A percentile compares a stretch with the other conserved stretches of the same genome.
Evolutionary conservation across 345 rosid species (phyloP).

Genomic region (Melaleuca alternifolia): DNA sequence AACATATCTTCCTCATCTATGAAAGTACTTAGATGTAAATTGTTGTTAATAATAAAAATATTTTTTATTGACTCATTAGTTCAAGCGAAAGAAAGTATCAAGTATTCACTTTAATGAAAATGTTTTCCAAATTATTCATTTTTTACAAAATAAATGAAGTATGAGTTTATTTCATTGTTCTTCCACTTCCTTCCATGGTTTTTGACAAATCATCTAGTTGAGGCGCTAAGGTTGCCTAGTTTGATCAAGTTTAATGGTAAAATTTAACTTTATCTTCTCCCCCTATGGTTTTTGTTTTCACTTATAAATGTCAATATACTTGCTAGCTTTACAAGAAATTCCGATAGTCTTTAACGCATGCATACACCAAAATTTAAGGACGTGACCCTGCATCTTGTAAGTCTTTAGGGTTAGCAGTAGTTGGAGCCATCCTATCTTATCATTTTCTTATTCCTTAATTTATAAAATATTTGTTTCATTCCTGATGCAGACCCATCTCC

Average conservation of each 20-base stretch:
- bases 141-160: no score
- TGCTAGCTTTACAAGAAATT: background rate
- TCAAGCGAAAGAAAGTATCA: no score
- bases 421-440: background rate
- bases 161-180: background rate
- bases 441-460: no score
- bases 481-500: no score
- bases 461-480: no score
- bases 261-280: background rate
- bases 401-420: background rate
- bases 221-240: background rate
- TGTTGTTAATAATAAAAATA: no score
- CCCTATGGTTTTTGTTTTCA: background rate
- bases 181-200: background rate
- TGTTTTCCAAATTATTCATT: no score
- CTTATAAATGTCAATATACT: background rate
- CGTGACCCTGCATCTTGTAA: background rate
- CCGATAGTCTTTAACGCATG: background rate
- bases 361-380: background rate
- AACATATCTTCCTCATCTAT: background rate
- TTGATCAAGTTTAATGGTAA: background rate
- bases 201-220: background rate
- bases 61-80: no score
- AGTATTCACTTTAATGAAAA: no score
- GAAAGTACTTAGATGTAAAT: no score